These are phyloP conservation scores for Metrosideros polymorpha DNA, from an alignment of 441 rosid genomes.

Conservation along the genomic window DNA sequence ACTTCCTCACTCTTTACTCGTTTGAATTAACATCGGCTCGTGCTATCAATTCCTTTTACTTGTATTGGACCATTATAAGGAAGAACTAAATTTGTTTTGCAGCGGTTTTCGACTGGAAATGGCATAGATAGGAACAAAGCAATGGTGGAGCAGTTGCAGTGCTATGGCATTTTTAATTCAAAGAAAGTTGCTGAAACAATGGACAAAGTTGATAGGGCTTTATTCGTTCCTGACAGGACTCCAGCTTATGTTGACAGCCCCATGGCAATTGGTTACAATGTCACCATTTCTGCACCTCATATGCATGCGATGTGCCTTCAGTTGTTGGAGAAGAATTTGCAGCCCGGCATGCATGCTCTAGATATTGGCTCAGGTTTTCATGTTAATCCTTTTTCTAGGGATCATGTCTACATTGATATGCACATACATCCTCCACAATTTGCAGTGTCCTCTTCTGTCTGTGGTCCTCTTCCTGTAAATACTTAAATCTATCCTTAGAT, in stretches of 20 bases:
- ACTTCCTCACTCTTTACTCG: not conserved
- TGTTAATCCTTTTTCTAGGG: not conserved
- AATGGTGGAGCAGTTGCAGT: conserved; percentile 66
- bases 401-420: not conserved
- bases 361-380: conserved; percentile 92
- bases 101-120: conserved; percentile 53
- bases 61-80: not conserved
- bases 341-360: conserved; percentile 87
- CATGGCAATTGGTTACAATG: conserved; percentile 83
- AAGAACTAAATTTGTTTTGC: not conserved
- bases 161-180: conserved; percentile 45
- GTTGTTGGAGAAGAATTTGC: conserved; percentile 61
- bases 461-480: not conserved
- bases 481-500: not conserved
- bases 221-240: conserved; percentile 58
- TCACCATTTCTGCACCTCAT: conserved; percentile 93
- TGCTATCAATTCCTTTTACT: not conserved
- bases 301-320: conserved; percentile 96
- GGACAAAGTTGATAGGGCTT: conserved; percentile 78
- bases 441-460: not conserved
- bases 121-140: conserved; percentile 51
- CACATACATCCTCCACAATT: not conserved
- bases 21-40: not conserved
- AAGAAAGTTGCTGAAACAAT: conserved; percentile 63
- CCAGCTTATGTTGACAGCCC: conserved; percentile 82